phyloP scores from a whole-genome alignment of 2,329 filamentous ascomycete genomes.

The Ophiocordyceps camponoti-leonardi region DNA sequence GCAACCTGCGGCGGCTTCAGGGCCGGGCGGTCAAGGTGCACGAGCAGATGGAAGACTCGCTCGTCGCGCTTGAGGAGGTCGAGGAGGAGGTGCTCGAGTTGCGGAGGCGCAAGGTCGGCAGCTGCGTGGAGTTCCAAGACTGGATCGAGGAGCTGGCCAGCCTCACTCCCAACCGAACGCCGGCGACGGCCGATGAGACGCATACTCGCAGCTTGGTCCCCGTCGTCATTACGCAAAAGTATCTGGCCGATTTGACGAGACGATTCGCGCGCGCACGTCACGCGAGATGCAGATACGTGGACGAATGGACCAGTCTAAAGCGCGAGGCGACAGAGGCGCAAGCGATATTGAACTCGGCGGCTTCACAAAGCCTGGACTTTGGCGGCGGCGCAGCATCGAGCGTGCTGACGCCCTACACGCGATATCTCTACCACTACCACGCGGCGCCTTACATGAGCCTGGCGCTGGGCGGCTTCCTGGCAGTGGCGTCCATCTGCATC shows the following conservation, averaged over 20 bases:
- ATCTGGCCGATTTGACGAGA: constrained; percentile 76
- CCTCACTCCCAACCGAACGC: constrained; percentile 43
- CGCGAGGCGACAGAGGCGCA: constrained; percentile 59
- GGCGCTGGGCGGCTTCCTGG: constrained; percentile 46
- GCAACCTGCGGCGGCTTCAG: constrained; percentile 59
- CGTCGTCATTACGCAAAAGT: constrained; percentile 75
- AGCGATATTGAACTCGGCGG: constrained; percentile 66
- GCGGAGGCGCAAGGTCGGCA: constrained; percentile 63
- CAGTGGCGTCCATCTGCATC: constrained; percentile 62
- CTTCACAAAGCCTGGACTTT: constrained; percentile 67
- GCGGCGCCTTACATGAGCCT: constrained; percentile 53
- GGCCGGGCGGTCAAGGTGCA: constrained; percentile 63
- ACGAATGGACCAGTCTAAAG: constrained; percentile 72
- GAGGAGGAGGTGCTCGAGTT: constrained; percentile 70
- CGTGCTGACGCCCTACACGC: constrained; percentile 62
- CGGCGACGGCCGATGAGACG: constrained; percentile 5
- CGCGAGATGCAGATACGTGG: constrained; percentile 62
- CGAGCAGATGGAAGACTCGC: constrained; percentile 75
- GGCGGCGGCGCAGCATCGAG: constrained; percentile 38
- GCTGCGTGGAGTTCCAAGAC: constrained; percentile 58
- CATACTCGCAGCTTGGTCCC: constrained; percentile 7
- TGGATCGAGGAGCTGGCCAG: constrained; percentile 90
- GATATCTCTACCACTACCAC: constrained; percentile 62
- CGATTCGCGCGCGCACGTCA: constrained; percentile 70
- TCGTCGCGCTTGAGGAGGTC: constrained; percentile 61